A percentile compares a stretch with the other conserved stretches of the same genome.
These are phyloP conservation scores for Melaleuca quinquenervia DNA, from an alignment of 345 rosid species.

Conservation along the genomic window DNA sequence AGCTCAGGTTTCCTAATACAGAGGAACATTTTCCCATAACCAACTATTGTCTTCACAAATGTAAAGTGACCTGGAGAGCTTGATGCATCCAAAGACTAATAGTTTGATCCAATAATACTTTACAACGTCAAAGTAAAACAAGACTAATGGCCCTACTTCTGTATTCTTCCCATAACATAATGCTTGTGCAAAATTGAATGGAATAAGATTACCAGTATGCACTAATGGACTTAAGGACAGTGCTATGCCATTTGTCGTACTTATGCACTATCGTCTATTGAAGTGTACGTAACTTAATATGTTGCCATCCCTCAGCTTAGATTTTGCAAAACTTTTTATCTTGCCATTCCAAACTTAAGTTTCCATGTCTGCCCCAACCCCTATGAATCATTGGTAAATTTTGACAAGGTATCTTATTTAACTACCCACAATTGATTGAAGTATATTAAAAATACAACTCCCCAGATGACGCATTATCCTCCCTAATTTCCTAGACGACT, in stretches of 20 bases:
- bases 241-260: neutral
- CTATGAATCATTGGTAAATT: neutral
- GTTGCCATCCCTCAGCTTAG: neutral
- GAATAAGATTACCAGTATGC: neutral
- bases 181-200: neutral
- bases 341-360: neutral
- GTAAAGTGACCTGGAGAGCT: neutral
- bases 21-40: neutral
- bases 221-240: neutral
- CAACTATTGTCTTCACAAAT: neutral
- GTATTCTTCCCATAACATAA: neutral
- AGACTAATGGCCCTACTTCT: neutral
- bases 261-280: neutral
- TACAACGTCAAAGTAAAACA: neutral
- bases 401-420: neutral
- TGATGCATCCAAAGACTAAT: neutral
- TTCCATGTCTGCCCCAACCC: neutral
- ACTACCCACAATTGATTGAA: neutral
- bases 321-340: neutral
- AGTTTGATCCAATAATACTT: neutral
- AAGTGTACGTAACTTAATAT: neutral
- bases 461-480: neutral
- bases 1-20: neutral
- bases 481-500: neutral
- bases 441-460: neutral